These are phyloP conservation scores for Lophiotrema nucula DNA, from an alignment of 495 filamentous ascomycete genomes.

Conservation along the genomic window DNA sequence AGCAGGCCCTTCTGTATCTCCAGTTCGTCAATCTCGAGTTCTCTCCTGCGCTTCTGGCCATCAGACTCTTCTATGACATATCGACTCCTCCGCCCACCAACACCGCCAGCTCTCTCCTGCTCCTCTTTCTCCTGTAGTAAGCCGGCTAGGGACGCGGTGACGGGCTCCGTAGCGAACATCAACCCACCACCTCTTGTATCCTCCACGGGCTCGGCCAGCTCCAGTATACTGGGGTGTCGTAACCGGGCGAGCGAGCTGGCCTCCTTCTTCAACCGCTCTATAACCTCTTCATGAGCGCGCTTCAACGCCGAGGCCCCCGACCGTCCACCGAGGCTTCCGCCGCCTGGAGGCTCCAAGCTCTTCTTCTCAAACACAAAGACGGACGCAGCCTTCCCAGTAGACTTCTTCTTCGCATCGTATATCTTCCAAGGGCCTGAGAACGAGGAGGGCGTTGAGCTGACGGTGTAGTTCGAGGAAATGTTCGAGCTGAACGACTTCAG, in stretches of 20 bases:
- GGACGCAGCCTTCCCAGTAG: slow-evolving; percentile 79
- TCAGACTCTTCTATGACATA: slow-evolving; percentile 80
- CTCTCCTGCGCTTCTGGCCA: slow-evolving; percentile 65
- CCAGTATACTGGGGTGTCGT: slow-evolving; percentile 86
- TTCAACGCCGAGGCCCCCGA: slow-evolving; percentile 68
- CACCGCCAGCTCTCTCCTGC: slow-evolving; percentile 67
- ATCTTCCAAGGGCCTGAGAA: slow-evolving; percentile 94
- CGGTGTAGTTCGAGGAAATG: slow-evolving; percentile 84
- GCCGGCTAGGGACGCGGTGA: slow-evolving; percentile 82
- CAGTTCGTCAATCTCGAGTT: slow-evolving; percentile 93
- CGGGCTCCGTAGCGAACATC: slow-evolving; percentile 91
- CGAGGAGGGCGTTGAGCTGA: slow-evolving; percentile 66
- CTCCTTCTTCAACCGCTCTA: slow-evolving; percentile 87
- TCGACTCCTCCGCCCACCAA: slow-evolving; percentile 68
- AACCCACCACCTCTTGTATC: slow-evolving; percentile 86
- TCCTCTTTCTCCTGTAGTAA: slow-evolving; percentile 87
- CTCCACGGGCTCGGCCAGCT: slow-evolving; percentile 92
- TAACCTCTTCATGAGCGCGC: slow-evolving; percentile 78
- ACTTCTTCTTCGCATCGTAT: slow-evolving; percentile 94
- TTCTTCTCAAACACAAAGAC: slow-evolving; percentile 95
- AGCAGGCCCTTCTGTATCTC: slow-evolving; percentile 95
- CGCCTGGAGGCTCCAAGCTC: slow-evolving; percentile 67
- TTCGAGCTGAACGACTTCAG: slow-evolving; percentile 90
- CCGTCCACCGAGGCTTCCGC: slow-evolving; percentile 52
- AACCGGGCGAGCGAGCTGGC: slow-evolving; percentile 81